phyloP scores from a whole-genome alignment of 345 rosid species.

The Hirschfeldia incana region DNA sequence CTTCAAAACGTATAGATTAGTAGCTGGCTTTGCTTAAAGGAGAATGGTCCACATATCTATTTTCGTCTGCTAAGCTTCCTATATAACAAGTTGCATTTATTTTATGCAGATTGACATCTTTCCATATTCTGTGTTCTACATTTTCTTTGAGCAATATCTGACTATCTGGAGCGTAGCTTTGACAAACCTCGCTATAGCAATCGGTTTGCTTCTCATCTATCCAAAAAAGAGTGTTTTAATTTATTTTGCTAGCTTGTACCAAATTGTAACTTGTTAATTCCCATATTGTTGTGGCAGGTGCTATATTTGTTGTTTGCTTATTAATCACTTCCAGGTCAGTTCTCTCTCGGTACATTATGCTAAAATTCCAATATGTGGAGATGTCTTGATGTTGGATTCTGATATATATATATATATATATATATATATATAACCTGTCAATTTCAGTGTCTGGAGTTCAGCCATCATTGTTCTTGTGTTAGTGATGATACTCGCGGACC shows the following conservation, averaged over 20 bases:
- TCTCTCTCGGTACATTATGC: conserved; percentile 30
- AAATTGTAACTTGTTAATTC: conserved; percentile 8
- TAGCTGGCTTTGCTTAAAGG: conserved; percentile 17
- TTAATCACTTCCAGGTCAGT: conserved; percentile 81
- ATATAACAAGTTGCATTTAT: conserved; percentile 12
- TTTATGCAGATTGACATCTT: conserved; percentile 76
- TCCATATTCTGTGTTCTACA: conserved; percentile 92
- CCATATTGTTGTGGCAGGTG: conserved; percentile 55
- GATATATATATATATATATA: too few species aligned
- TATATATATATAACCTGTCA: conserved; percentile 21
- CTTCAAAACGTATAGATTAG: conserved; percentile 9
- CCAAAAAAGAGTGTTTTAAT: neutral
- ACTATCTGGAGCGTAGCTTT: conserved; percentile 88
- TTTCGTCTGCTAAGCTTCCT: conserved; percentile 32
- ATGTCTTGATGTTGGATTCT: conserved; percentile 25
- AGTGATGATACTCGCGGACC: conserved; percentile 83
- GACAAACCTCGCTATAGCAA: conserved; percentile 77
- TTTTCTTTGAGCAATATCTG: conserved; percentile 97
- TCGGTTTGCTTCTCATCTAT: conserved; percentile 58
- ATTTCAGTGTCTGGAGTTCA: conserved; percentile 84
- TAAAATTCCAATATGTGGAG: conserved; percentile 2
- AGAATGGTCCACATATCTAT: conserved; percentile 7
- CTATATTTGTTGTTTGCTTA: conserved; percentile 76
- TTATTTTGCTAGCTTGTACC: conserved; percentile 26
- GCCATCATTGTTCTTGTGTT: conserved; percentile 74